Evolutionary conservation across 164 flowering plant genomes (phyloP).

Genomic region (Cinnamomum micranthum): DNA sequence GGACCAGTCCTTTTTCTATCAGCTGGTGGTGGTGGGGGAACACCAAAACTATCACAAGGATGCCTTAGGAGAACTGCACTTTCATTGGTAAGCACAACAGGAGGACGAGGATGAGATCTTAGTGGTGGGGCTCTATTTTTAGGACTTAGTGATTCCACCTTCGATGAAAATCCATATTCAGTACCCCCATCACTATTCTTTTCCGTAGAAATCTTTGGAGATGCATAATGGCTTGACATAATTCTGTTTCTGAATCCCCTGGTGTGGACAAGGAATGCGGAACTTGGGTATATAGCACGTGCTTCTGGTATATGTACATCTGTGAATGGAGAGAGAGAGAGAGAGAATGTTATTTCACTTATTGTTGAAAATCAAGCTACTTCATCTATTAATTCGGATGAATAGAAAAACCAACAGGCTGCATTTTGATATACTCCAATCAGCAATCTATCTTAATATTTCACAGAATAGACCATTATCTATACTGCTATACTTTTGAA

Average conservation of each 20-base stretch:
- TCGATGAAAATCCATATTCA: slow-evolving; percentile 10
- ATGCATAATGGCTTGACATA: slow-evolving; percentile 6
- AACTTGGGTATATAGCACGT: slow-evolving; percentile 13
- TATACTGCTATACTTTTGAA: too few relatives aligned
- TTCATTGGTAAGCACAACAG: slow-evolving; percentile 1
- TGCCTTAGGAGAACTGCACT: slow-evolving; percentile 24
- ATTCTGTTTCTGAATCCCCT: slow-evolving; percentile 9
- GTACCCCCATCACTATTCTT: slow-evolving; percentile 6
- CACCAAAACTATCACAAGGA: slow-evolving; percentile 62
- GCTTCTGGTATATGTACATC: slow-evolving; percentile 22
- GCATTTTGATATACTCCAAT: too few relatives aligned
- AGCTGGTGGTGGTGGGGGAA: slow-evolving; percentile 85
- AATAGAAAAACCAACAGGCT: too few relatives aligned
- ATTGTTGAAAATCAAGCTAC: too few relatives aligned
- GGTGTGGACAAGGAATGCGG: slow-evolving; percentile 17
- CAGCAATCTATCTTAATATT: too few relatives aligned
- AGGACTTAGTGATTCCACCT: slow-evolving; percentile 8
- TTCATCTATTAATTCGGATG: too few relatives aligned
- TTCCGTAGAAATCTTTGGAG: slow-evolving; percentile 9
- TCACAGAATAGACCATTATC: too few relatives aligned
- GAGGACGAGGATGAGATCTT: slow-evolving; percentile 13
- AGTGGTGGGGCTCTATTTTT: slow-evolving; percentile 13
- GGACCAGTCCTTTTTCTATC: slow-evolving; percentile 73
- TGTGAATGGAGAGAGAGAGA: slow-evolving; percentile 4
- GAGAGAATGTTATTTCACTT: background rate